A percentile compares a stretch with the other conserved stretches of the same genome.
Evolutionary conservation across 306 rosid genomes (phyloP).

Genomic region (Prunus persica): DNA sequence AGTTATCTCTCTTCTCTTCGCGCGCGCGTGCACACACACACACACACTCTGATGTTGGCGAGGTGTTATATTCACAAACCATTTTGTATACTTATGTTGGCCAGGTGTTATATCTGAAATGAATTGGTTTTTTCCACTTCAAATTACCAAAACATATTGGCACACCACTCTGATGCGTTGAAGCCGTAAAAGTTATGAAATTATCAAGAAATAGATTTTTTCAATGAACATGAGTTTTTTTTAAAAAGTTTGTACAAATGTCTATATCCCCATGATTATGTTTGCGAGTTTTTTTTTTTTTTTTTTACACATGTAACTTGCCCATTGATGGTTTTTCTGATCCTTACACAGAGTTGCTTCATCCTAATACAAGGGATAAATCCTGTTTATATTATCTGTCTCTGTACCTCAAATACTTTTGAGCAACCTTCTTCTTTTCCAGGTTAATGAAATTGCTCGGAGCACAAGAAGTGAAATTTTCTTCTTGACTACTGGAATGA

Average conservation of each 20-base stretch:
- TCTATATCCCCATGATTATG: neutral
- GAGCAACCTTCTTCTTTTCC: conserved; percentile 10
- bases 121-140: neutral
- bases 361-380: conserved; percentile 3
- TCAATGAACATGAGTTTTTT: too few species aligned
- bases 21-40: neutral
- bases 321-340: neutral
- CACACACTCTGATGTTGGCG: too few species aligned
- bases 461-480: conserved; percentile 91
- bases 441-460: conserved; percentile 99
- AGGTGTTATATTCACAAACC: too few species aligned
- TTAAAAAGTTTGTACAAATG: neutral
- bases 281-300: neutral
- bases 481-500: conserved; percentile 90
- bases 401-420: conserved; percentile 7
- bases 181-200: neutral
- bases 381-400: neutral
- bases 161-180: neutral
- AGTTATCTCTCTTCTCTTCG: neutral
- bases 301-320: neutral
- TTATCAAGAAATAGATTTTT: neutral
- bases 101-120: neutral
- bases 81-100: neutral
- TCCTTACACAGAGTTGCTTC: conserved; percentile 3
- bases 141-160: too few species aligned